These are phyloP conservation scores for Coemansia sp. DNA, from an alignment of 192 early-diverging fungal genomes.

Conservation along the genomic window DNA sequence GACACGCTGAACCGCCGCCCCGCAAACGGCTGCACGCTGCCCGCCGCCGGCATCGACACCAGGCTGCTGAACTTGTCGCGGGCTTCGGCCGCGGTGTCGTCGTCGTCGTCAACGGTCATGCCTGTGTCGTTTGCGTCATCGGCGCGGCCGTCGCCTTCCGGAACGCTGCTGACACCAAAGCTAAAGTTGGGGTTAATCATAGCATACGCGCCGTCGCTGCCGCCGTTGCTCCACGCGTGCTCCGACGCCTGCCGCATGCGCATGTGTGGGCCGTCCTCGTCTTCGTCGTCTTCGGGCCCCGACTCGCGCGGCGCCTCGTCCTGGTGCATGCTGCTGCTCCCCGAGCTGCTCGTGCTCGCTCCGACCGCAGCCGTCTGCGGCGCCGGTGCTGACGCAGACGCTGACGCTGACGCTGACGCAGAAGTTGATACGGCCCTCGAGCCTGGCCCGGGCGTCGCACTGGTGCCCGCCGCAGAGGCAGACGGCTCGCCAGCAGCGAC, in stretches of 20 bases:
- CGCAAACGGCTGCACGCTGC: conserved; percentile 70
- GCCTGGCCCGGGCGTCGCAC: conserved; percentile 6
- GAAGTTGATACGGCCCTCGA: too few relatives aligned
- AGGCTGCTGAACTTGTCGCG: conserved; percentile 59
- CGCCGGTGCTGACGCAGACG: too few relatives aligned
- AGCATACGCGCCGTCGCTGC: conserved; percentile 21
- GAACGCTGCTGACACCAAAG: conserved; percentile 39
- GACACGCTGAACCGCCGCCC: conserved; percentile 91
- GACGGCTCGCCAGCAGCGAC: conserved; percentile 5
- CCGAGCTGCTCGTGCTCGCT: conserved; percentile 2
- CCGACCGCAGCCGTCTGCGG: neutral
- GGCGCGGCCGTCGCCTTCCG: conserved; percentile 33
- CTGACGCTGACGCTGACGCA: too few relatives aligned
- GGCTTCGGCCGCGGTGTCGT: conserved; percentile 62
- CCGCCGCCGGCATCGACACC: conserved; percentile 52
- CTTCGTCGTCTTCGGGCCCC: conserved; percentile 34
- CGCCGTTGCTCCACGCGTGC: conserved; percentile 44
- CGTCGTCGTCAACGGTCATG: conserved; percentile 59
- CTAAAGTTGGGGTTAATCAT: conserved; percentile 53
- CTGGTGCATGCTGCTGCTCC: conserved; percentile 14
- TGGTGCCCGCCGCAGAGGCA: conserved; percentile 7
- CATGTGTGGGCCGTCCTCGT: conserved; percentile 41
- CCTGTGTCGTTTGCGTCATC: conserved; percentile 47
- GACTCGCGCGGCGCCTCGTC: conserved; percentile 42
- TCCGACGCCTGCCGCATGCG: conserved; percentile 54